These are phyloP conservation scores for Suillus sp. DNA, from an alignment of 768 basidiomycete genomes.

Conservation along the genomic window DNA sequence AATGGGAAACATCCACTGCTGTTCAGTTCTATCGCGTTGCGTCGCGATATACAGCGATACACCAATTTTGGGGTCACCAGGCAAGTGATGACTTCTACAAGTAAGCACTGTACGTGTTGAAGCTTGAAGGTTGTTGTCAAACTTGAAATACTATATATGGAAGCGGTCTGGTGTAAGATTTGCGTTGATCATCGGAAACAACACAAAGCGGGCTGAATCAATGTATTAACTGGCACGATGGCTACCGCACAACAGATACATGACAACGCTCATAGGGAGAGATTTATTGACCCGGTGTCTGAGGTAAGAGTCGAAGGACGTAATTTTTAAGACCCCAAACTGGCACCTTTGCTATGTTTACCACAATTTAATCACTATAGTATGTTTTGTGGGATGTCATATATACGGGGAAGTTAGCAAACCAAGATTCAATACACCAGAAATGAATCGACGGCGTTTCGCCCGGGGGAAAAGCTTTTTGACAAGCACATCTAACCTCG, in stretches of 20 bases:
- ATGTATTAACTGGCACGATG: background rate
- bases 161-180: background rate
- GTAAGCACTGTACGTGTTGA: background rate
- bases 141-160: background rate
- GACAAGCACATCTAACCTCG: background rate
- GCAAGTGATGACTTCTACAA: background rate
- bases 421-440: background rate
- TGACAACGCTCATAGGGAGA: background rate
- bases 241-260: background rate
- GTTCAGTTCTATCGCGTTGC: background rate
- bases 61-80: background rate
- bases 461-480: background rate
- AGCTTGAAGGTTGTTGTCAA: slow-evolving; percentile 49
- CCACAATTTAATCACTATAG: too few species aligned
- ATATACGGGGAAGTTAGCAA: background rate
- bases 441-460: background rate
- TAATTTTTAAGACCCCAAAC: too few species aligned
- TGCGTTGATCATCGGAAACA: background rate
- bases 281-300: background rate
- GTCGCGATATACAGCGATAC: background rate
- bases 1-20: background rate
- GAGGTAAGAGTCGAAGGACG: background rate
- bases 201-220: background rate
- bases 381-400: background rate
- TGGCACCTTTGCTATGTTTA: background rate